Evolutionary conservation across 441 rosid genomes (phyloP).

Genomic region (Brassica hybrid): DNA sequence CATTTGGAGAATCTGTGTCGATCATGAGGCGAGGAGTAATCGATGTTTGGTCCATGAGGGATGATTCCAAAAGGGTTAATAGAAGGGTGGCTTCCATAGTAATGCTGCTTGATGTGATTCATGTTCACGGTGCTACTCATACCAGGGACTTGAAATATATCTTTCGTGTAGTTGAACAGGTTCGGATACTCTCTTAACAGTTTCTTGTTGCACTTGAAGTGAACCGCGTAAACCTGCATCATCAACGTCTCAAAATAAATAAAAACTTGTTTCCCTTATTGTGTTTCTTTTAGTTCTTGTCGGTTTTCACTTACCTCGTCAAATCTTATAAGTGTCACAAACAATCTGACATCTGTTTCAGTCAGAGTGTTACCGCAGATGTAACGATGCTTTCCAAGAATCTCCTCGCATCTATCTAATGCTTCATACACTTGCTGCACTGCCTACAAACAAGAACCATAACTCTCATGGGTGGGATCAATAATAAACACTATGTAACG

Average conservation of each 20-base stretch:
- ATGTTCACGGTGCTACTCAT: constrained; percentile 42
- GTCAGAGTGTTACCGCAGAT: not conserved
- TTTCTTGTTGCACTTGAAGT: constrained; percentile 95
- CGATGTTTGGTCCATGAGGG: not conserved
- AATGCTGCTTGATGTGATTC: constrained; percentile 1
- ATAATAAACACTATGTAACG: not conserved
- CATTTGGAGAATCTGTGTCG: constrained; percentile 55
- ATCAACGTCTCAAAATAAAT: constrained; percentile 13
- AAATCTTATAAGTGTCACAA: not conserved
- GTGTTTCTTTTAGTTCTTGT: not conserved
- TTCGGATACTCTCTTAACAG: constrained; percentile 80
- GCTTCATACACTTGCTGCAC: constrained; percentile 67
- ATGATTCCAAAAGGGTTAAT: not conserved
- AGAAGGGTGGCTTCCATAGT: not conserved
- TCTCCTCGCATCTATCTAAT: constrained; percentile 79
- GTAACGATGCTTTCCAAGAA: constrained; percentile 67
- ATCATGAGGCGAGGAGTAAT: constrained; percentile 15
- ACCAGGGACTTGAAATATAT: constrained; percentile 70
- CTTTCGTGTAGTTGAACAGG: constrained; percentile 81
- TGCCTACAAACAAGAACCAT: constrained; percentile 54
- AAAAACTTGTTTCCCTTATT: not conserved
- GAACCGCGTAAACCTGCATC: constrained; percentile 80
- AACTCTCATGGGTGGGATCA: not conserved
- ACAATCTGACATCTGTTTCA: not conserved
- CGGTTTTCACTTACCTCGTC: not conserved